Evolutionary conservation across 73 alveolate species (phyloP).

Genomic region (Chromera velia): DNA sequence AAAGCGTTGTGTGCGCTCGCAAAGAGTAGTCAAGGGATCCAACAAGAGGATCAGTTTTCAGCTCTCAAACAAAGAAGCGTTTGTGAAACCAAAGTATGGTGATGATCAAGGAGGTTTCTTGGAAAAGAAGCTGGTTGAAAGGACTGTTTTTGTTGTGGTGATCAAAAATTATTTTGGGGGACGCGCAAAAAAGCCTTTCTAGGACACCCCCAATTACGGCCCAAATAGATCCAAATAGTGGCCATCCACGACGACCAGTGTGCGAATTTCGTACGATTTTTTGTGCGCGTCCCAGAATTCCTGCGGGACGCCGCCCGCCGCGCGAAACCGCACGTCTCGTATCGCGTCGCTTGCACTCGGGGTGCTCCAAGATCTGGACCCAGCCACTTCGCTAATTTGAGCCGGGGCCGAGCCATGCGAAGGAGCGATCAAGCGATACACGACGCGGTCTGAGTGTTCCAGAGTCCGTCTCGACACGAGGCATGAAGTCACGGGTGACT

Average conservation of each 20-base stretch:
- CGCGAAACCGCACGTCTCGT: not conserved
- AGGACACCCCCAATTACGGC: too few species aligned
- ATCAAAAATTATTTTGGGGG: too few species aligned
- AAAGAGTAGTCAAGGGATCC: not conserved
- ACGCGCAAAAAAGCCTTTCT: too few species aligned
- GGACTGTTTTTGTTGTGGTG: too few species aligned
- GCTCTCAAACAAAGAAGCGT: not conserved
- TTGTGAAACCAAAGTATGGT: not conserved
- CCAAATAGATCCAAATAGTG: too few species aligned
- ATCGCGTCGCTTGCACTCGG: not conserved
- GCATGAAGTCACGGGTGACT: too few species aligned
- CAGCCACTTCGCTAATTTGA: too few species aligned
- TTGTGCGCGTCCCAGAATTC: not conserved
- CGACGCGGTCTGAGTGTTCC: not conserved
- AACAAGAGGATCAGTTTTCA: not conserved
- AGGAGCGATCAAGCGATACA: not conserved
- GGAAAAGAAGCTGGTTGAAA: too few species aligned
- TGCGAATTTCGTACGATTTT: not conserved
- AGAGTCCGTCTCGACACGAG: not conserved
- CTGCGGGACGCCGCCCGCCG: not conserved
- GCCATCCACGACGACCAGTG: not conserved
- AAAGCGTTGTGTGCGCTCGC: not conserved
- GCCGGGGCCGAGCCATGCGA: too few species aligned
- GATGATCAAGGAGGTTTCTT: not conserved
- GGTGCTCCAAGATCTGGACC: too few species aligned